These are phyloP conservation scores for Ogataea corticis DNA, from an alignment of 805 yeast species.

Conservation along the genomic window DNA sequence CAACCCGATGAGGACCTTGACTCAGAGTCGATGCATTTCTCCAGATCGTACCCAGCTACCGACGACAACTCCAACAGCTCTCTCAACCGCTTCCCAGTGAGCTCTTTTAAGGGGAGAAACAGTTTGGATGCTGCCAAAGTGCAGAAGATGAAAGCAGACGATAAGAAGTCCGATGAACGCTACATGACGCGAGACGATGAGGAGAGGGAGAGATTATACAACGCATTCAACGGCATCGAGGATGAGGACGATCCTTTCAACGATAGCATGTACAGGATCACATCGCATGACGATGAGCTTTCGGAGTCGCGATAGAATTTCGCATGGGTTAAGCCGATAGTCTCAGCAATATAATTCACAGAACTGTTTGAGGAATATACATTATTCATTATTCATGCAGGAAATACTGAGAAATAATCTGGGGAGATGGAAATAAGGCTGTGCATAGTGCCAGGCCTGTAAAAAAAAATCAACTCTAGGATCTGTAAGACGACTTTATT, in stretches of 20 bases:
- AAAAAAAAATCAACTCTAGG: too few relatives aligned
- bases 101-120: constrained; percentile 20
- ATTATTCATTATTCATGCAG: too few relatives aligned
- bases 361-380: too few relatives aligned
- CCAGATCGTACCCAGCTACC: constrained; percentile 15
- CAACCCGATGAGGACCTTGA: constrained; percentile 41
- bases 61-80: constrained; percentile 15
- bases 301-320: background rate
- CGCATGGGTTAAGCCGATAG: background rate
- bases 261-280: constrained; percentile 26
- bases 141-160: constrained; percentile 2
- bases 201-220: constrained; percentile 43
- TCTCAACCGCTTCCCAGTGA: constrained; percentile 15
- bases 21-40: constrained; percentile 17
- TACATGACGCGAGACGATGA: constrained; percentile 32
- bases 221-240: constrained; percentile 41
- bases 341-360: too few relatives aligned
- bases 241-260: constrained; percentile 25
- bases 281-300: constrained; percentile 19
- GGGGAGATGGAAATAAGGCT: background rate
- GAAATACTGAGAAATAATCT: too few relatives aligned
- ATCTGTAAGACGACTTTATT: too few relatives aligned
- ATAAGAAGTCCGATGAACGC: constrained; percentile 14
- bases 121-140: constrained; percentile 27
- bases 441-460: background rate